Conservation (phyloP, 345 rosid genomes). For the Ceriops tagal region DNA sequence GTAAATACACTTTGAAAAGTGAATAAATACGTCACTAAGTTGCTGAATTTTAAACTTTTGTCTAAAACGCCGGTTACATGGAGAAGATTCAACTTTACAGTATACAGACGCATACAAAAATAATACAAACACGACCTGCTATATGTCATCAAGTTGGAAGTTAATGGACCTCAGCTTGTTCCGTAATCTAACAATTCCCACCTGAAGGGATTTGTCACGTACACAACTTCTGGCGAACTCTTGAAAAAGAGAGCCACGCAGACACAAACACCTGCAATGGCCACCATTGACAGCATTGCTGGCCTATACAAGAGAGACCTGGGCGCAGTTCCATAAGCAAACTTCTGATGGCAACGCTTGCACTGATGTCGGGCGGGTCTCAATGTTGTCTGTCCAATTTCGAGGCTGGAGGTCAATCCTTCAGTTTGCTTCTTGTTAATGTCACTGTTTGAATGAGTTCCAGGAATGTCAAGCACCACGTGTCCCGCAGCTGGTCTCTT, state of each 20-base stretch:
- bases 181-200: conserved; percentile 92
- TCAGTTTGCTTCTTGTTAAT: conserved; percentile 42
- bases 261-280: conserved; percentile 94
- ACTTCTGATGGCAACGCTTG: conserved; percentile 66
- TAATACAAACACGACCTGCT: conserved; percentile 26
- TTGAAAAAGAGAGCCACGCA: conserved; percentile 96
- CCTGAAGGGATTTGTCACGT: conserved; percentile 89
- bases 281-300: conserved; percentile 95
- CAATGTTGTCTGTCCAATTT: conserved; percentile 39
- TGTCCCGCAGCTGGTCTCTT: conserved; percentile 47
- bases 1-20: conserved; percentile 3
- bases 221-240: conserved; percentile 90
- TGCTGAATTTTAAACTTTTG: conserved; percentile 24
- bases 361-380: conserved; percentile 39
- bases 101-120: conserved; percentile 27
- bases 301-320: conserved; percentile 80
- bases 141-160: conserved; percentile 12
- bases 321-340: conserved; percentile 43
- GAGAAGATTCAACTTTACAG: conserved; percentile 37
- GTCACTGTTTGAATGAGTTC: conserved; percentile 19
- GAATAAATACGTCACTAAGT: conserved; percentile 23
- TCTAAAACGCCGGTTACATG: conserved; percentile 28
- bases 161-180: conserved; percentile 47
- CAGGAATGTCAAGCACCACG: conserved; percentile 60
- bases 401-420: conserved; percentile 42